Conservation (phyloP, 495 filamentous ascomycete species). For the Entonaema liquescens region DNA sequence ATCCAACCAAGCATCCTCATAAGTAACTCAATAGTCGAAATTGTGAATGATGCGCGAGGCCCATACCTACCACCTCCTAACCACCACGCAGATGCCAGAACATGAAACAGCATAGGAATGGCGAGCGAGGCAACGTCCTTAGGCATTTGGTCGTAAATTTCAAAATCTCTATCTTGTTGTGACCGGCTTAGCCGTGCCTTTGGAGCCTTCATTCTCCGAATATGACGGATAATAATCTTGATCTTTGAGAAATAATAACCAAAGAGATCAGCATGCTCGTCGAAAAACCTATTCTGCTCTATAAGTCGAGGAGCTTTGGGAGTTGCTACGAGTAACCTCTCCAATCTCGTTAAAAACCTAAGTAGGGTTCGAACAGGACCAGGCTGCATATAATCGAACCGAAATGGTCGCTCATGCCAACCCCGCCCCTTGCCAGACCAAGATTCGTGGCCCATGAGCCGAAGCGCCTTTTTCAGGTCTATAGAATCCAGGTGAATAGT, state of each 20-base stretch:
- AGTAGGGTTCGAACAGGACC: conserved; percentile 29
- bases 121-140: conserved; percentile 25
- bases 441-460: conserved; percentile 18
- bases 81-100: conserved; percentile 33
- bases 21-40: conserved; percentile 35
- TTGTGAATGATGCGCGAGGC: conserved; percentile 28
- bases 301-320: conserved; percentile 31
- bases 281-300: conserved; percentile 39
- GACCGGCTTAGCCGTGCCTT: neutral
- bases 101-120: conserved; percentile 41
- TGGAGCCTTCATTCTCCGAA: conserved; percentile 15
- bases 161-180: conserved; percentile 12
- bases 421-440: conserved; percentile 27
- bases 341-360: conserved; percentile 30
- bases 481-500: conserved; percentile 21
- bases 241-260: conserved; percentile 42
- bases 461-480: conserved; percentile 22
- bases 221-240: conserved; percentile 20
- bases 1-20: conserved; percentile 33
- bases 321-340: conserved; percentile 27
- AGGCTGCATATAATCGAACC: conserved; percentile 15
- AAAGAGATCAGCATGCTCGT: conserved; percentile 29
- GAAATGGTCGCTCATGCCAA: conserved; percentile 25
- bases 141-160: conserved; percentile 16
- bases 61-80: conserved; percentile 32